A percentile compares a stretch with the other conserved stretches of the same genome.
phyloP scores from a whole-genome alignment of 2,329 filamentous ascomycete species.

The Penicillium hordei region DNA sequence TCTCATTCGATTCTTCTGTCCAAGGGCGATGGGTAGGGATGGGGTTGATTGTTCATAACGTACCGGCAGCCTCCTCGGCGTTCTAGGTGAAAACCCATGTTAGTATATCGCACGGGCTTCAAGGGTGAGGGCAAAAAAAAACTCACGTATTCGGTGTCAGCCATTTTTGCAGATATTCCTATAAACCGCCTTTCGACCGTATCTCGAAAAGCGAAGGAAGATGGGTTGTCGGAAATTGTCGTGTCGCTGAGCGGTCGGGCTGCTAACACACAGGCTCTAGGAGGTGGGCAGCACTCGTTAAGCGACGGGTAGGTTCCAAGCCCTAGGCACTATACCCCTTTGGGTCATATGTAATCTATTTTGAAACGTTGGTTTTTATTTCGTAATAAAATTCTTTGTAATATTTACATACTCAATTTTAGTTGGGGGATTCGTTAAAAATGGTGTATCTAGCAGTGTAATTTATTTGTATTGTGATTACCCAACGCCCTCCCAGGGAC shows the following conservation, averaged over 20 bases:
- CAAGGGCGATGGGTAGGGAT: slow-evolving; percentile 18
- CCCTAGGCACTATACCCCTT: slow-evolving; percentile 38
- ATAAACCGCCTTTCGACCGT: slow-evolving; percentile 46
- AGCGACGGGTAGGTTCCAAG: slow-evolving; percentile 44
- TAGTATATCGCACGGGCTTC: slow-evolving; percentile 32
- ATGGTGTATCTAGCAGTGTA: not conserved
- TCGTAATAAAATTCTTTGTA: not conserved
- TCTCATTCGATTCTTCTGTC: slow-evolving; percentile 11
- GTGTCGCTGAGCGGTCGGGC: slow-evolving; percentile 40
- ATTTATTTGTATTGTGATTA: slow-evolving; percentile 1
- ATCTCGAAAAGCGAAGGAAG: slow-evolving; percentile 48
- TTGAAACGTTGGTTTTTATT: not conserved
- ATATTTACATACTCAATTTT: not conserved
- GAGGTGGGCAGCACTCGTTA: slow-evolving; percentile 45
- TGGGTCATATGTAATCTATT: slow-evolving; percentile 18
- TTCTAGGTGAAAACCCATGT: slow-evolving; percentile 59
- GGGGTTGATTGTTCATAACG: slow-evolving; percentile 38
- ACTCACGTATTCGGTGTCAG: slow-evolving; percentile 86
- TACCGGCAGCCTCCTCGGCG: slow-evolving; percentile 90
- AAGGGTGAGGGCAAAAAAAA: slow-evolving; percentile 8
- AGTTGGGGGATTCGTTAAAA: too few relatives aligned
- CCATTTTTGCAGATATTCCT: slow-evolving; percentile 67
- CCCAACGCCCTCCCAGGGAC: not conserved
- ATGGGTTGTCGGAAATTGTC: slow-evolving; percentile 39
- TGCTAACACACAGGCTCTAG: slow-evolving; percentile 28